These are phyloP conservation scores for Fusarium nelsonii DNA, from an alignment of 2,329 filamentous ascomycete genomes.

Conservation along the genomic window DNA sequence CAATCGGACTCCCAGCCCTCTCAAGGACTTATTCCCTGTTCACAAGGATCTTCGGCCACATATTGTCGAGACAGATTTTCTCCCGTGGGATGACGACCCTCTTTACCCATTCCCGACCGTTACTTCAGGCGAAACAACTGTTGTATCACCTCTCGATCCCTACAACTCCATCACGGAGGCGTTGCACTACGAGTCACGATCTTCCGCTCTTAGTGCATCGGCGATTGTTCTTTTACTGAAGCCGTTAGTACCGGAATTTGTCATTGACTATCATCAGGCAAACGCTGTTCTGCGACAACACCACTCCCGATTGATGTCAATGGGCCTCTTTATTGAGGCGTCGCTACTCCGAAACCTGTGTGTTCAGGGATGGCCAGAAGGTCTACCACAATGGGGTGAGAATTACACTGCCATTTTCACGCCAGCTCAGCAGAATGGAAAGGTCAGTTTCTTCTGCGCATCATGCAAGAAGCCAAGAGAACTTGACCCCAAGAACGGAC, in stretches of 20 bases:
- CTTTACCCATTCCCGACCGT: slow-evolving; percentile 62
- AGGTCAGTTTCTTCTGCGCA: slow-evolving; percentile 66
- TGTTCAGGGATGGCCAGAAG: slow-evolving; percentile 67
- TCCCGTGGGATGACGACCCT: slow-evolving; percentile 69
- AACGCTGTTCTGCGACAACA: slow-evolving; percentile 69
- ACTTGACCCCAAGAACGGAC: slow-evolving; percentile 59
- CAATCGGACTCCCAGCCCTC: slow-evolving; percentile 42
- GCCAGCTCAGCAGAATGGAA: slow-evolving; percentile 66
- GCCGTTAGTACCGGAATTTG: slow-evolving; percentile 65
- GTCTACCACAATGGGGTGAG: slow-evolving; percentile 65
- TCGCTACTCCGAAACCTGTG: slow-evolving; percentile 72
- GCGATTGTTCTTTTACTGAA: slow-evolving; percentile 71
- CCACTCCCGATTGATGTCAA: slow-evolving; percentile 69
- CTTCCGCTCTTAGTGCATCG: slow-evolving; percentile 69
- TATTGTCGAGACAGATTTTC: slow-evolving; percentile 69
- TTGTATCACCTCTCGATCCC: slow-evolving; percentile 63
- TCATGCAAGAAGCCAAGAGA: slow-evolving; percentile 69
- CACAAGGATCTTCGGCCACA: slow-evolving; percentile 56
- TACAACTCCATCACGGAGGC: slow-evolving; percentile 66
- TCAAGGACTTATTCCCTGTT: slow-evolving; percentile 47
- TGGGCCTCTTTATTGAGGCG: slow-evolving; percentile 71
- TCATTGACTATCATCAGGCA: slow-evolving; percentile 69
- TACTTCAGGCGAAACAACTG: slow-evolving; percentile 26
- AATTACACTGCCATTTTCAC: slow-evolving; percentile 67
- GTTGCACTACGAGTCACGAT: slow-evolving; percentile 67